Evolutionary conservation across 805 yeast genomes (phyloP).

Genomic region (Candida hungchunana): DNA sequence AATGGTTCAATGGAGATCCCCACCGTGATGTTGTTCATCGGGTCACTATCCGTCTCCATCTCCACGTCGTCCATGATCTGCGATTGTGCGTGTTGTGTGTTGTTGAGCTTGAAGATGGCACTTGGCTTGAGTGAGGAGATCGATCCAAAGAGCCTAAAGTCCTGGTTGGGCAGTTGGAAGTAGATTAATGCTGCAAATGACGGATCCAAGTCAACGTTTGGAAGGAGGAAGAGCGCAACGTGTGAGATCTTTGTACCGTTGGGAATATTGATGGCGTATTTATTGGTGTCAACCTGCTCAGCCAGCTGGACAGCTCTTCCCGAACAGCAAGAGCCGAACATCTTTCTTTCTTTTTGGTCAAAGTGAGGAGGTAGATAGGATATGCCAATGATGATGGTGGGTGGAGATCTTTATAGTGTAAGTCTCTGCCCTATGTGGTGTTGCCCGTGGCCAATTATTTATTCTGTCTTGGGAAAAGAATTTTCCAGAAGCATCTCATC

Average conservation of each 20-base stretch:
- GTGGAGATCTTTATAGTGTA: no score
- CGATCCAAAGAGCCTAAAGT: constrained; percentile 66
- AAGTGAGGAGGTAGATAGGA: not conserved
- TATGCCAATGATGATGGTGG: no score
- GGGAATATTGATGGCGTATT: constrained; percentile 59
- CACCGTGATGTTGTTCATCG: constrained; percentile 39
- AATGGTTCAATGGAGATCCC: constrained; percentile 92
- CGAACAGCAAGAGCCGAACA: constrained; percentile 77
- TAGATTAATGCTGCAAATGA: constrained; percentile 79
- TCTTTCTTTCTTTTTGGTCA: constrained; percentile 19
- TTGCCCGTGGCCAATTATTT: no score
- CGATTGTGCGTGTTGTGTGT: constrained; percentile 24
- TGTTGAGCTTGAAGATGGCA: constrained; percentile 83
- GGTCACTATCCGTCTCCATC: constrained; percentile 38
- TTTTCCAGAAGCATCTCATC: no score
- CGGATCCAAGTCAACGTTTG: constrained; percentile 70
- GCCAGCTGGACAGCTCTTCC: constrained; percentile 61
- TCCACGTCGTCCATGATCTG: constrained; percentile 55
- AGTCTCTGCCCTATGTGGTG: no score
- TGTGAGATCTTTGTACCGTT: constrained; percentile 69
- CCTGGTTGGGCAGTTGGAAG: constrained; percentile 60
- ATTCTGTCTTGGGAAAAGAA: no score
- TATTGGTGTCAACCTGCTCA: constrained; percentile 62
- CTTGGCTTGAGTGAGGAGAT: constrained; percentile 69
- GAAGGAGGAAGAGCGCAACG: constrained; percentile 78